Base-by-base conservation (phyloP, 2,329 filamentous ascomycete genomes). In the Pezicula neosporulosa region DNA sequence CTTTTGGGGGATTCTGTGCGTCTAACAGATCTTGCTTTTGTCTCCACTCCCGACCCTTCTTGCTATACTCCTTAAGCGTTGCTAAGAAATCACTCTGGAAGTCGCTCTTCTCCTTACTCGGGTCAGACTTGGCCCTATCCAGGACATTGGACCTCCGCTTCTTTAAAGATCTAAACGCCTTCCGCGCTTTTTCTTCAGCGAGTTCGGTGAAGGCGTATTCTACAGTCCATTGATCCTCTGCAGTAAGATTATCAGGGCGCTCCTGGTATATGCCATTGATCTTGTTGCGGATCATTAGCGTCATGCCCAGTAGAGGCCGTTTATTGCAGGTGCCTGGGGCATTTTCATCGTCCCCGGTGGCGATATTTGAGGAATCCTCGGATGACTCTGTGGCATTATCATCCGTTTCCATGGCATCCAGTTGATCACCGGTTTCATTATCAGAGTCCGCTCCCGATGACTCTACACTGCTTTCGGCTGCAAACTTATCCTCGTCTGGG, bases 191-290 rank as follows among this genome's bases (percentile, higher is more conserved):
- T 19, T 52, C 70, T 0, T 68, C 56, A 0, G 68, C 48, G 2
- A 91, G 72, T 57, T 92, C 87, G 43, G 79, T 77, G 44, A 97
- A 71, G 35, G 84, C 77, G 68, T 96, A 97, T 60, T 94, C 83
- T n/a, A 97, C 73, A 0, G 72, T 67, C 92, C 92, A 97, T 7
- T 72, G 63, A 57, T 83, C 77, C 0, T 61, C 18, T 13, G 61
- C 30, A 0, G 47, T 67, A 43, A 86, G 65, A 0, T 74, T 59
- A 1, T 69, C 57, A 0, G 90, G 88, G 3, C 90, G 83, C 0
- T 72, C 64, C 1, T 90, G 81, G 49, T 80, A 78, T 12, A 72
- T 49, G 16, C 80, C 85, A 62, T 94, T 86, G 49, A 96, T 79
- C 56, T 80, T 81, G 72, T 89, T 94, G 57, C 82, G 82, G 46